Base-by-base conservation (phyloP, 1,139 yeast species). In the Yamadazyma spencermartinsiae region DNA sequence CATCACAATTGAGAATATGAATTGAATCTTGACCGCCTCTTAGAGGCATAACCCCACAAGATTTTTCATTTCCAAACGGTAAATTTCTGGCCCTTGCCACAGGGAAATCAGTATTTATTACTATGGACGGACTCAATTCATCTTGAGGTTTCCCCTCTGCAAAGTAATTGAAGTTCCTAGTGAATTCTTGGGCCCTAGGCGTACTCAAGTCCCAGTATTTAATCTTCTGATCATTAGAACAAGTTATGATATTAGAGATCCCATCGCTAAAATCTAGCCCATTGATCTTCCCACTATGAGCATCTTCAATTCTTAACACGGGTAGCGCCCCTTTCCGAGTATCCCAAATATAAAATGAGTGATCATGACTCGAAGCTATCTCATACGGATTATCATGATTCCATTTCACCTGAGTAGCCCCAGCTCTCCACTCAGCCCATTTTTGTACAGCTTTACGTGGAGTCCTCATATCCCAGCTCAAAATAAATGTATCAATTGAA, bases 361-460 rank as follows among this genome's bases (percentile, higher is more conserved):
- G 79, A 52, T 88, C 96, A 55, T 92, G 98, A 17, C 94, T 74
- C 1, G 94, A 82, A 0, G 97, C 96, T 24, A 92, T 58, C 33
- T 89, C 76, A 54, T 82, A 75, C 2, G 89, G 80, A 52, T 90
- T 83, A 36, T 73, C 70, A 47, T 80, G 80, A 55, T 85, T 88
- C 98, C 98, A 92, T 58, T 90, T 89, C 12, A 89, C 96, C 58
- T 90, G 98, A 0, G 94, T 81, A 1, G 97, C 95, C 1, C 95
- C 95, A 0, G 97, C 95, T 43, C 87, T 68, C 95, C 96, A 92
- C 55, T 90, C 96, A 5, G 96, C 89, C 68, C 88, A 89, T 36
- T 82, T 76, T 39, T 76, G 76, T 3, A 79, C 82, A 0, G 98
- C 95, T 40, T 74, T 67, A 17, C 75, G 52, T 0, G 96, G 90